phyloP scores from a whole-genome alignment of 1,284 basidiomycete species.

The Rhodotorula glutinis region DNA sequence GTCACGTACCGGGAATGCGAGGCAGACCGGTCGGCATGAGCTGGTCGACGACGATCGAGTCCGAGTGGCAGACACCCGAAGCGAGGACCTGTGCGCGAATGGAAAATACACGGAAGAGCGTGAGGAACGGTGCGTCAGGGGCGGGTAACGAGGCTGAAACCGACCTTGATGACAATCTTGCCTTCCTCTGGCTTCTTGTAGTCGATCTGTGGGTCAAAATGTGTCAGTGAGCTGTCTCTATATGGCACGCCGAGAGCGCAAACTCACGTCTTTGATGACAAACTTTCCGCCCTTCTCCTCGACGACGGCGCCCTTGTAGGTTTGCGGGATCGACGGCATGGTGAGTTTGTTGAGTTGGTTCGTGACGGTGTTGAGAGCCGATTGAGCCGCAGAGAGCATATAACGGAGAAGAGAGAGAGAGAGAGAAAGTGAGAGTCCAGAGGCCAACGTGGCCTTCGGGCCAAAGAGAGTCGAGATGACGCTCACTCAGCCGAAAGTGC shows the following conservation, averaged over 20 bases:
- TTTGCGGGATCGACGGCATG: slow-evolving; percentile 41
- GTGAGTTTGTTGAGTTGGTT: neutral
- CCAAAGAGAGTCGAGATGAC: too few relatives aligned
- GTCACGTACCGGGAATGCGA: neutral
- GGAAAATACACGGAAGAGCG: too few relatives aligned
- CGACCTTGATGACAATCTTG: slow-evolving; percentile 49
- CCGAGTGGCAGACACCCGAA: slow-evolving; percentile 25
- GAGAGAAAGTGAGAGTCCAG: neutral
- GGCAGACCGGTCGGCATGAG: slow-evolving; percentile 23
- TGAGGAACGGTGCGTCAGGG: too few relatives aligned
- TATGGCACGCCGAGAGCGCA: neutral
- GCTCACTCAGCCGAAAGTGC: neutral
- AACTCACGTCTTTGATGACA: slow-evolving; percentile 33
- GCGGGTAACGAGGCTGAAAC: neutral
- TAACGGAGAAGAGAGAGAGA: too few relatives aligned
- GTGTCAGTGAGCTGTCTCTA: too few relatives aligned
- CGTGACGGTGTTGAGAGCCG: neutral
- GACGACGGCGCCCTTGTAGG: slow-evolving; percentile 46
- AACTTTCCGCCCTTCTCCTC: slow-evolving; percentile 28
- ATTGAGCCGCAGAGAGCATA: neutral
- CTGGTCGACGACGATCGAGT: slow-evolving; percentile 16
- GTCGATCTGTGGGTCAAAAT: slow-evolving; percentile 18
- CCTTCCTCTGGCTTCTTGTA: slow-evolving; percentile 48
- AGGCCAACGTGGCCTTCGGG: neutral
- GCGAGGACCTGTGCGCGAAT: slow-evolving; percentile 14